A percentile compares a stretch with the other conserved stretches of the same genome.
Conservation (phyloP, 202 grass and related monocot species). For the Saccharum hybrid region DNA sequence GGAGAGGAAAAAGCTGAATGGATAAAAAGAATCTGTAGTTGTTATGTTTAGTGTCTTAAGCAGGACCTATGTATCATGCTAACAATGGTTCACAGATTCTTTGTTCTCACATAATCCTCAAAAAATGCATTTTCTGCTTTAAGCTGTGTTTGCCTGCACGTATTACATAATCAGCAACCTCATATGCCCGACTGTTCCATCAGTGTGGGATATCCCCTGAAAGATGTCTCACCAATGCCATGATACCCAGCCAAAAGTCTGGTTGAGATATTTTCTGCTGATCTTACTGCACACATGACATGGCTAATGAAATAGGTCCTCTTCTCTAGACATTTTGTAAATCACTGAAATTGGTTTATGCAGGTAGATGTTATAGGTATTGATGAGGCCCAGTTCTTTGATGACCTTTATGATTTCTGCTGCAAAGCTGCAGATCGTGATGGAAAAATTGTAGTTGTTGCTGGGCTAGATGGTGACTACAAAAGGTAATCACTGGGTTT, state of each 20-base stretch:
- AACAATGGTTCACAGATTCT: background rate
- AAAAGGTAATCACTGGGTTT: conserved; percentile 58
- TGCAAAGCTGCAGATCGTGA: conserved; percentile 79
- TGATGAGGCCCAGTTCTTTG: conserved; percentile 97
- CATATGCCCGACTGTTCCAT: no score
- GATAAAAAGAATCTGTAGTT: no score
- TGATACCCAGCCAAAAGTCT: background rate
- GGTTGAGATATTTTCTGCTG: conserved; percentile 3
- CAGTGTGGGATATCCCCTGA: background rate
- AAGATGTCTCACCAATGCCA: background rate
- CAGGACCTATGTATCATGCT: background rate
- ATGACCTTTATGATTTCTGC: conserved; percentile 86
- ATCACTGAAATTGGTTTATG: conserved; percentile 21
- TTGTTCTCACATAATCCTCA: background rate
- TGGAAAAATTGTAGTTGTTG: conserved; percentile 83
- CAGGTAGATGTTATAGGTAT: conserved; percentile 98
- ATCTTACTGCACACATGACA: background rate
- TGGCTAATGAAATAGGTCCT: background rate
- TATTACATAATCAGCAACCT: background rate
- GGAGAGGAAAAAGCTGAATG: no score
- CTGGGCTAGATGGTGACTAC: conserved; percentile 95
- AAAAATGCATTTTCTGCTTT: conserved; percentile 23
- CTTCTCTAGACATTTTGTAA: background rate
- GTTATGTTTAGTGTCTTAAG: background rate
- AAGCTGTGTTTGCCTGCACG: background rate